phyloP scores from a whole-genome alignment of 306 rosid genomes.

The Castanea crenata region DNA sequence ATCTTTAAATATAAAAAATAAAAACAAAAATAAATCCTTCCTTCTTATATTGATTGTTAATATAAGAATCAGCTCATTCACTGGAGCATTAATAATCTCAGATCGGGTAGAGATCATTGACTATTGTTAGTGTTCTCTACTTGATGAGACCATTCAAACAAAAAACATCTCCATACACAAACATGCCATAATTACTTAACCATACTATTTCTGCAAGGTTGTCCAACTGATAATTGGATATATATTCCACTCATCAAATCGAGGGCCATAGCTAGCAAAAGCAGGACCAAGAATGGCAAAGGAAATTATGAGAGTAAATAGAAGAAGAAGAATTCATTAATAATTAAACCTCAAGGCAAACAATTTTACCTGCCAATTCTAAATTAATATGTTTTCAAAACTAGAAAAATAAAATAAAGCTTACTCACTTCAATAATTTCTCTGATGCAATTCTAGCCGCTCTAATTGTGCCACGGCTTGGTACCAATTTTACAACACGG shows the following conservation, averaged over 20 bases:
- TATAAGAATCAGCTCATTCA: background rate
- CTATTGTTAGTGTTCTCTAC: background rate
- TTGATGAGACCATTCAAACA: slow-evolving; percentile 15
- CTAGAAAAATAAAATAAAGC: background rate
- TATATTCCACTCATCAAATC: background rate
- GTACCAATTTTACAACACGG: slow-evolving; percentile 80
- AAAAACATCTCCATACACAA: slow-evolving; percentile 1
- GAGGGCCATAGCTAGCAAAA: background rate
- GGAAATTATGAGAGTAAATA: background rate
- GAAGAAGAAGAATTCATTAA: background rate
- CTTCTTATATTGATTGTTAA: too few relatives aligned
- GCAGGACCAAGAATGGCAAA: background rate
- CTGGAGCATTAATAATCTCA: background rate
- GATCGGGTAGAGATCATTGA: background rate
- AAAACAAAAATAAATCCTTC: too few relatives aligned
- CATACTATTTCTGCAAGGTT: background rate
- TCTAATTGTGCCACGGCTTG: slow-evolving; percentile 48
- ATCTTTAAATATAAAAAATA: too few relatives aligned
- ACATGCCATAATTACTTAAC: background rate
- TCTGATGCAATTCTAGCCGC: slow-evolving; percentile 85
- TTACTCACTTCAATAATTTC: slow-evolving; percentile 65
- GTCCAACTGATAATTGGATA: background rate
- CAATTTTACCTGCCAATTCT: background rate
- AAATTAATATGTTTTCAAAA: background rate
- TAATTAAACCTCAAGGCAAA: background rate